These are phyloP conservation scores for Penicillium sp. DNA, from an alignment of 2,329 filamentous ascomycete species.

Conservation along the genomic window DNA sequence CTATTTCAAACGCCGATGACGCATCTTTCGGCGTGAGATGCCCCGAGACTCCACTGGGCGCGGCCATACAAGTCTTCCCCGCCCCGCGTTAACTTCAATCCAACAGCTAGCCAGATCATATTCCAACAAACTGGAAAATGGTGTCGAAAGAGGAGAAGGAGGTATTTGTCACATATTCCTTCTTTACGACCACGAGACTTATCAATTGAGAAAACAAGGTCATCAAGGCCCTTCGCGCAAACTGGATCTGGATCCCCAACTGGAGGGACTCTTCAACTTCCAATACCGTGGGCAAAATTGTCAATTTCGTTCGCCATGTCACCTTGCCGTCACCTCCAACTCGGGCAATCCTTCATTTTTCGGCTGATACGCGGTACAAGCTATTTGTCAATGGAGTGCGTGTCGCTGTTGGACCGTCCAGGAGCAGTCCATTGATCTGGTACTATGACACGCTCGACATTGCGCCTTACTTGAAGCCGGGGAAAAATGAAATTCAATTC, in stretches of 20 bases:
- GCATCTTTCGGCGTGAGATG: background rate
- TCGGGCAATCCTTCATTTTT: conserved; percentile 30
- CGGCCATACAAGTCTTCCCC: background rate
- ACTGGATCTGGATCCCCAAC: conserved; percentile 42
- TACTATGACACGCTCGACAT: conserved; percentile 37
- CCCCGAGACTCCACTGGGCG: background rate
- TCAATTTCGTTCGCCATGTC: conserved; percentile 33
- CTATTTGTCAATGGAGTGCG: conserved; percentile 42
- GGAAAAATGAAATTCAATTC: conserved; percentile 26
- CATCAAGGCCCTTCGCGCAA: conserved; percentile 38
- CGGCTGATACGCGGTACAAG: conserved; percentile 49
- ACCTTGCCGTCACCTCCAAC: conserved; percentile 17
- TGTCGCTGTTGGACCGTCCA: conserved; percentile 40
- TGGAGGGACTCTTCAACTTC: conserved; percentile 36
- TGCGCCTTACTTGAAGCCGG: conserved; percentile 20
- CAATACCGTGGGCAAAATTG: conserved; percentile 39
- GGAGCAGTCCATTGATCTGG: conserved; percentile 38
- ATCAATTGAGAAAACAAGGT: conserved; percentile 18
- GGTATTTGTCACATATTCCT: background rate
- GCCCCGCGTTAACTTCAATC: background rate
- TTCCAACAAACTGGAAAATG: background rate
- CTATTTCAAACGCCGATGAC: background rate
- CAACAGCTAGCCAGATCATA: background rate
- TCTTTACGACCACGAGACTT: background rate
- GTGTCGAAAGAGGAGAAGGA: background rate